Percentiles rank a stretch among this genome's conserved stretches.
These are phyloP conservation scores for Fusarium papillatum DNA, from an alignment of 2,329 filamentous ascomycete genomes.

Conservation along the genomic window DNA sequence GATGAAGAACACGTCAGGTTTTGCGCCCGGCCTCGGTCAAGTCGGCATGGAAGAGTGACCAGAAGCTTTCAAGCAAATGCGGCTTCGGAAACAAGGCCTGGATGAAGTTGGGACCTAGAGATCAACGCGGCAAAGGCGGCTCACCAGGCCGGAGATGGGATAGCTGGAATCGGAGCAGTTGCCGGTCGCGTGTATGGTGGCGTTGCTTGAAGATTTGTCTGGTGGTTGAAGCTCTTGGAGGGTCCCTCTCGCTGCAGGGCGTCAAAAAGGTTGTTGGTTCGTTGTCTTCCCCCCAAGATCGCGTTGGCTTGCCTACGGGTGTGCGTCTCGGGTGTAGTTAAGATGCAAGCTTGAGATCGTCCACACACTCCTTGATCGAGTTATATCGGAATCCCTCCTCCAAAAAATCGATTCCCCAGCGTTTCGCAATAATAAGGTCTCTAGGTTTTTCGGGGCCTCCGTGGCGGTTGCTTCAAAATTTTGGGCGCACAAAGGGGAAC, in stretches of 20 bases:
- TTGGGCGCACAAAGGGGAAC: constrained; percentile 13
- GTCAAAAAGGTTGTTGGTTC: constrained; percentile 10
- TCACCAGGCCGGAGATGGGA: constrained; percentile 21
- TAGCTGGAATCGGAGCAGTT: constrained; percentile 1
- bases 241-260: not conserved
- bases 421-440: not conserved
- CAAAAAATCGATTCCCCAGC: not conserved
- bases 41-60: not conserved
- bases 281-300: not conserved
- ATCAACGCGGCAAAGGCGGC: constrained; percentile 33
- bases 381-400: not conserved
- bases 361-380: not conserved
- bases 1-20: not conserved
- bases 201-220: not conserved
- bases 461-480: not conserved
- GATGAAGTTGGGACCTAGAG: constrained; percentile 9
- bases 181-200: constrained; percentile 17
- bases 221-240: not conserved
- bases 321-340: constrained; percentile 2
- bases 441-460: constrained; percentile 15
- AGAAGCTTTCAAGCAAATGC: not conserved
- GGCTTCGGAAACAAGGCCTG: constrained; percentile 7
- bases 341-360: not conserved
- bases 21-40: not conserved
- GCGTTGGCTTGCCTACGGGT: not conserved